Conservation (phyloP, 805 yeast genomes). For the Schwanniomyces vanrijiae region DNA sequence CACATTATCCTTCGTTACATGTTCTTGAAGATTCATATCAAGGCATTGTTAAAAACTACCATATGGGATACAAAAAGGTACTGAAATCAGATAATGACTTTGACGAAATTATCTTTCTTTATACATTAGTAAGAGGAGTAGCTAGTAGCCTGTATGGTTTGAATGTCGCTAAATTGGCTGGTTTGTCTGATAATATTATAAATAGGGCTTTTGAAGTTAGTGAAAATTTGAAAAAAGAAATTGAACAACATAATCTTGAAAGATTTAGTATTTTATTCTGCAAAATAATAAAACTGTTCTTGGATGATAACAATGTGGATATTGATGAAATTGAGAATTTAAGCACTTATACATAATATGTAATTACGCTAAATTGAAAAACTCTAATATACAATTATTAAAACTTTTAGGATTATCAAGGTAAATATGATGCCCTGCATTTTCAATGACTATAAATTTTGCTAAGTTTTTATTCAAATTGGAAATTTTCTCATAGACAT, state of each 20-base stretch:
- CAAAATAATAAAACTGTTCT: slow-evolving; percentile 1
- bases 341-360: slow-evolving; percentile 1
- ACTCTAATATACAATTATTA: slow-evolving; percentile 21
- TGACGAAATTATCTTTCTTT: slow-evolving; percentile 41
- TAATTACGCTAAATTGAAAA: slow-evolving; percentile 14
- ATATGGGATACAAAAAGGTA: slow-evolving; percentile 64
- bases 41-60: slow-evolving; percentile 53
- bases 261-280: slow-evolving; percentile 3
- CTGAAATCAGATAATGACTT: slow-evolving; percentile 27
- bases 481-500: slow-evolving; percentile 25
- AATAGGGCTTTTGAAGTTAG: slow-evolving; percentile 44
- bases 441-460: slow-evolving; percentile 20
- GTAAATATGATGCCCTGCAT: slow-evolving; percentile 46
- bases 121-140: slow-evolving; percentile 36
- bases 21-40: slow-evolving; percentile 44
- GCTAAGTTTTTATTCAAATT: slow-evolving; percentile 15
- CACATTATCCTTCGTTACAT: slow-evolving; percentile 76
- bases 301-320: not conserved
- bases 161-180: slow-evolving; percentile 80
- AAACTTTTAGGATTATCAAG: slow-evolving; percentile 38
- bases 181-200: slow-evolving; percentile 49
- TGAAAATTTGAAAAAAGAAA: slow-evolving; percentile 23
- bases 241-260: slow-evolving; percentile 13
- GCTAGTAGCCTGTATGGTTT: slow-evolving; percentile 72
- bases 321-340: slow-evolving; percentile 3